These are phyloP conservation scores for Populus tomentosa DNA, from an alignment of 441 rosid genomes.

Conservation along the genomic window DNA sequence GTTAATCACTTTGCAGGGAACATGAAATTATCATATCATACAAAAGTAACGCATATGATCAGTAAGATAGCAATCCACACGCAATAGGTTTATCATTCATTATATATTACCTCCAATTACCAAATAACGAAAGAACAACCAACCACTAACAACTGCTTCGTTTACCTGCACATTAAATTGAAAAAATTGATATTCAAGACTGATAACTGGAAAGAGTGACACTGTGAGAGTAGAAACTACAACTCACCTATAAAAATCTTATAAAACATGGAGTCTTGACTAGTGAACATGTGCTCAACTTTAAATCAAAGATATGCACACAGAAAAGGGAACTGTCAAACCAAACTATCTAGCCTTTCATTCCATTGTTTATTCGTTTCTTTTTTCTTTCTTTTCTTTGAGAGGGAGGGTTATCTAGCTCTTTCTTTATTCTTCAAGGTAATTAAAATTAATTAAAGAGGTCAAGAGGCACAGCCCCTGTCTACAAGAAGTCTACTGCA, in stretches of 20 bases:
- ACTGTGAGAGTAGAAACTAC: background rate
- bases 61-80: background rate
- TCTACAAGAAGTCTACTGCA: background rate
- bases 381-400: background rate
- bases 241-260: background rate
- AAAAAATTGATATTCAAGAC: constrained; percentile 1
- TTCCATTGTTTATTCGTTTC: background rate
- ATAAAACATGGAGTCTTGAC: background rate
- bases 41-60: background rate
- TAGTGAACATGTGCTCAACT: background rate
- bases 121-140: constrained; percentile 98
- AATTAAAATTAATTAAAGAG: background rate
- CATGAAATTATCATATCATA: background rate
- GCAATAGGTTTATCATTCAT: background rate
- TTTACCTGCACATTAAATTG: constrained; percentile 58
- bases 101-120: constrained; percentile 82
- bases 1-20: background rate
- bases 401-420: background rate
- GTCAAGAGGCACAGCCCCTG: background rate
- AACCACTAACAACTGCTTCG: constrained; percentile 96
- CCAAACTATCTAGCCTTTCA: background rate
- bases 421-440: background rate
- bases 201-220: background rate
- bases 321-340: background rate
- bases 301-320: background rate